Percentiles rank a stretch among this genome's conserved stretches.
Evolutionary conservation across 108 stramenopile species (phyloP).

Genomic region (Chaetoceros tenuissimus): DNA sequence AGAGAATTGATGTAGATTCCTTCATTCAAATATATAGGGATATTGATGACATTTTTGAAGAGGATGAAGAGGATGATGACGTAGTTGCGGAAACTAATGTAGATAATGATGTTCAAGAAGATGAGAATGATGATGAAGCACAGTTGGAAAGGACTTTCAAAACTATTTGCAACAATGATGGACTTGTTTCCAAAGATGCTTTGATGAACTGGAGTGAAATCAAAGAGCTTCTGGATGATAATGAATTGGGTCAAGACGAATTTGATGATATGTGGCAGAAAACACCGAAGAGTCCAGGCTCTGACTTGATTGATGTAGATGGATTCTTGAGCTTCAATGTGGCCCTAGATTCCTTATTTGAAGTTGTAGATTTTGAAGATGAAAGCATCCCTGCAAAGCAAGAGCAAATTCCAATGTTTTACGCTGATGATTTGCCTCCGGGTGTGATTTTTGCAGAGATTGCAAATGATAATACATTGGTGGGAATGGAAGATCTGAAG

Average conservation of each 20-base stretch:
- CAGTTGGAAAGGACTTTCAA: constrained; percentile 35
- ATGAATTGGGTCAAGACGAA: constrained; percentile 65
- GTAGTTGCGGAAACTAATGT: constrained; percentile 2
- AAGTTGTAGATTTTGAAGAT: constrained; percentile 44
- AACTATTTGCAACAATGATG: constrained; percentile 19
- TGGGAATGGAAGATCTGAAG: constrained; percentile 45
- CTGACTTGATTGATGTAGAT: constrained; percentile 30
- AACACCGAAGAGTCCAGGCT: constrained; percentile 18
- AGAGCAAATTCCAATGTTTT: constrained; percentile 19
- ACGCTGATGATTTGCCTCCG: constrained; percentile 48
- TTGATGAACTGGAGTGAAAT: constrained; percentile 67
- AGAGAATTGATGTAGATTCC: constrained; percentile 52
- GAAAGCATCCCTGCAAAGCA: constrained; percentile 1
- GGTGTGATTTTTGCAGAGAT: constrained; percentile 59
- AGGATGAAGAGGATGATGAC: constrained; percentile 36
- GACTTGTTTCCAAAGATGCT: constrained; percentile 27
- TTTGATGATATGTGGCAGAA: constrained; percentile 55
- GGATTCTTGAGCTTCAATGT: constrained; percentile 67
- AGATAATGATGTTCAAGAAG: constrained; percentile 1
- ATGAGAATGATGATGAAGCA: constrained; percentile 7
- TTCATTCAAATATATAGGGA: constrained; percentile 70
- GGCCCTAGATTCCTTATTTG: constrained; percentile 67
- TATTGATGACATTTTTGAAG: constrained; percentile 81
- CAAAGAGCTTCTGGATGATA: constrained; percentile 49
- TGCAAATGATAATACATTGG: constrained; percentile 44